Evolutionary conservation across 306 rosid species (phyloP), one percentile per base, ranked within the genome.

Genomic region (Carpinus fangiana): DNA sequence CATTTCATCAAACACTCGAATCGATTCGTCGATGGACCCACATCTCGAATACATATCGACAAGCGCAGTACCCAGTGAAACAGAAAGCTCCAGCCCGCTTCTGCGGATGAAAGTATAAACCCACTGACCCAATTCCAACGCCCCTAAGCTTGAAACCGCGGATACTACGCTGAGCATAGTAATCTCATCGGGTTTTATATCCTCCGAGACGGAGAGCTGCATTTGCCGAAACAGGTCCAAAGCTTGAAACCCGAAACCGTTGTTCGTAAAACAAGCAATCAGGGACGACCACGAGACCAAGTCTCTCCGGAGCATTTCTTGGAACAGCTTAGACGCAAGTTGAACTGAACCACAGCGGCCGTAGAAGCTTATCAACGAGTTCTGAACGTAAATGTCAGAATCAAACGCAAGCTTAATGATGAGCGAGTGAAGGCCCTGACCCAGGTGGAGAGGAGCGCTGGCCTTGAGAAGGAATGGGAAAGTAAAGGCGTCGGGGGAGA

Each of bases 11-110:
- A 90, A 90, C 76, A 88, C 82, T 73, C 73, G 78, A 55, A 86
- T 57, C 2, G 90, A 86, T 53, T 86, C 87, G 72, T 82, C 89
- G 65, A 88, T 83, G 12, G 79, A 78, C 26, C 94, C 94, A 52
- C 92, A 90, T 50, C 90, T 79, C 0, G 94, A 90, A 55, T 88
- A 88, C 92, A 90, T 88, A 26, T 90, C 84, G 70, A 90, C 54
- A 50, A 90, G 90, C 23, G 94, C 89, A 45, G 89, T 82, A 17
- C 92, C 92, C 66, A 90, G 26, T 54, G 89, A 81, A 77, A 88
- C 85, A n/a, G 79, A 80, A 2, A 86, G 56, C 5, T 14, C 74
- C 73, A 90, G 34, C 45, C 84, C 76, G 0, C 53, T 68, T 46
- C 87, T 79, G 3, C 55, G 36, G 52, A 90, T 66, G 34, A 73